Base-by-base conservation (phyloP, 2,329 filamentous ascomycete species). In the Ambrosiella cleistominuta region DNA sequence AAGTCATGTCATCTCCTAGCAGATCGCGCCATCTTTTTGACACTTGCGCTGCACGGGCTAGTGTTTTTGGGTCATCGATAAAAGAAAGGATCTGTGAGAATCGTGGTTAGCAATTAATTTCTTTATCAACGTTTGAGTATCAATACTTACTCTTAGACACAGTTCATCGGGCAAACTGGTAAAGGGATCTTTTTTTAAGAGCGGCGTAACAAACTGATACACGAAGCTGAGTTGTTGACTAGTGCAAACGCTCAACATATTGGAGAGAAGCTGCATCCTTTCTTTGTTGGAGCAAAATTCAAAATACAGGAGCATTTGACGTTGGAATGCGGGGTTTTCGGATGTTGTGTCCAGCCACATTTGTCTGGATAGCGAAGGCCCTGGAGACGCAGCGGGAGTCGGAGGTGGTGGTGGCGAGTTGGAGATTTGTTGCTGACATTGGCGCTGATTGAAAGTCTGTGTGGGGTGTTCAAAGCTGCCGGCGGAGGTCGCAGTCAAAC, bases 121-220 rank as follows among this genome's bases (percentile, higher is more conserved):
- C 7, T 47, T 12, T 2, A 47, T 15, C 2, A 17, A 17, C 13
- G n/a, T 17, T 7, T 37, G 11, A 54, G 12, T 39, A 40, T 19
- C 2, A 17, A 47, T 36, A 55, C 59, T 9, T 78, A 94, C 88
- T 66, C 89, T 77, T 61, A 98, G 74, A 69, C 91, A 97, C 49
- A 98, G 74, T 71, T 98, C 93, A 66, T 95, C 90, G 0, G 93
- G 93, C 57, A 98, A 77, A 60, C 85, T 86, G 55, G 85, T 88
- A 66, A 98, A 97, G 0, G 93, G 93, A 68, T 98, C 93, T 69
- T 96, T 95, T 71, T 96, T 96, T 63, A 98, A 72, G 62, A 94
- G 74, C 36, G 93, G 93, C 68, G 88, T 91, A 64, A 98, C 91
- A 70, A 95, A 95, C 68, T 94, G 88, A 64, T 94, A 88, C 17